A percentile compares a stretch with the other conserved stretches of the same genome.
Evolutionary conservation across 2,329 filamentous ascomycete genomes (phyloP).

Genomic region (Xylariaceae sp.): DNA sequence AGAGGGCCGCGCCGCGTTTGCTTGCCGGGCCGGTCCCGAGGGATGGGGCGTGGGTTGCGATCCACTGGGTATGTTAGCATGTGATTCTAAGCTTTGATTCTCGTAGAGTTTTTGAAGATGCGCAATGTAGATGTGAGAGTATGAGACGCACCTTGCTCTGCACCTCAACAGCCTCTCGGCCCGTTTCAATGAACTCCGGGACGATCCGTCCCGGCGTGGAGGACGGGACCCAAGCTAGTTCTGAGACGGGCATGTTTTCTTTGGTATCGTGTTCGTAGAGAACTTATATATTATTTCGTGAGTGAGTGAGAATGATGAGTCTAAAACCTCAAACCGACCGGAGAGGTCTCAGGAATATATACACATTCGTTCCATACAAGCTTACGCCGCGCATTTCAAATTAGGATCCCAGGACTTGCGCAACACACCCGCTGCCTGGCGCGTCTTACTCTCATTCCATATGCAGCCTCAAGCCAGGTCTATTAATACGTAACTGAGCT

Average conservation of each 20-base stretch:
- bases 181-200: constrained; percentile 5
- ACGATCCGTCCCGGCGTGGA: constrained; percentile 15
- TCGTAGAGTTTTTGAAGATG: no score
- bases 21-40: constrained; percentile 8
- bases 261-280: no score
- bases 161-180: constrained; percentile 9
- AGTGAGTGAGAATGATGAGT: no score
- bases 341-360: no score
- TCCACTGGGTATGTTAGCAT: constrained; percentile 12
- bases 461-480: not conserved
- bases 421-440: constrained; percentile 11
- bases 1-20: constrained; percentile 20
- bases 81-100: no score
- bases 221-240: constrained; percentile 21
- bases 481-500: no score
- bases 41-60: constrained; percentile 8
- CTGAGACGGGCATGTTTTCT: constrained; percentile 20
- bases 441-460: not conserved
- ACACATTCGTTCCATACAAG: no score
- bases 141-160: constrained; percentile 14
- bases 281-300: no score
- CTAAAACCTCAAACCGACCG: no score
- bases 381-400: not conserved
- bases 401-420: constrained; percentile 1
- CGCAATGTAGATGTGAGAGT: no score